Base-by-base conservation (phyloP, 2,329 filamentous ascomycete genomes). In the Metarhizium guizhouense region DNA sequence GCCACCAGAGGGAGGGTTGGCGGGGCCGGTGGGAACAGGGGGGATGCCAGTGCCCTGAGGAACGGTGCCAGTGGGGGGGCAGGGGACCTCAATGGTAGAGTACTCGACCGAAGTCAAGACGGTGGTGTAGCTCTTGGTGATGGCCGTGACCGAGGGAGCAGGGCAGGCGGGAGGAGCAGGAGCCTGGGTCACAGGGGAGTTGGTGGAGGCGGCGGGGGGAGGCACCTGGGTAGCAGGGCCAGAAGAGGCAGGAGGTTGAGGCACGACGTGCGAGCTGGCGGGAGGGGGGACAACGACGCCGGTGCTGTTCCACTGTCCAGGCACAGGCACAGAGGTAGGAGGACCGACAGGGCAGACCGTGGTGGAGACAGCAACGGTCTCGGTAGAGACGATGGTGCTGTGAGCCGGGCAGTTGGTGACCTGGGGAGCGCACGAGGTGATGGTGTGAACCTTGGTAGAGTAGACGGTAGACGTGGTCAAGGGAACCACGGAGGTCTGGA, bases 351-450 rank as follows among this genome's bases (percentile, higher is more conserved):
- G 67, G 72, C 72, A 71, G 65, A 74, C 57, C 54, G 71, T 73
- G 68, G 71, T 74, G 57, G 71, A 71, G 63, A 71, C 61, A 54
- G 68, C 64, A 54, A 71, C 54, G 57, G 69, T 70, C 67, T 70
- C 66, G 54, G 72, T 74, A 48, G 61, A 59, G 54, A 70, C 57
- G 57, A 69, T 63, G 57, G 68, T 72, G 65, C 67, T 68, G 62
- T 66, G 67, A 40, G 70, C 69, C 58, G 79, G 80, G 79, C 85
- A 87, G 81, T 86, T 66, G 69, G 80, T 78, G 66, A 86, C 81
- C 58, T 76, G 76, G 52, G 81, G 73, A 57, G 71, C 75, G 75
- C 83, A 86, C 55, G 76, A 77, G 71, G 80, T 85, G 76, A 85
- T 72, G 72, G 82, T 86, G 67, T 80, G 73, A 68, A 83, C 72